A percentile compares a stretch with the other conserved stretches of the same genome.
These are phyloP conservation scores for Haematococcus sp. DNA, from an alignment of 139 green algal genomes.

Conservation along the genomic window DNA sequence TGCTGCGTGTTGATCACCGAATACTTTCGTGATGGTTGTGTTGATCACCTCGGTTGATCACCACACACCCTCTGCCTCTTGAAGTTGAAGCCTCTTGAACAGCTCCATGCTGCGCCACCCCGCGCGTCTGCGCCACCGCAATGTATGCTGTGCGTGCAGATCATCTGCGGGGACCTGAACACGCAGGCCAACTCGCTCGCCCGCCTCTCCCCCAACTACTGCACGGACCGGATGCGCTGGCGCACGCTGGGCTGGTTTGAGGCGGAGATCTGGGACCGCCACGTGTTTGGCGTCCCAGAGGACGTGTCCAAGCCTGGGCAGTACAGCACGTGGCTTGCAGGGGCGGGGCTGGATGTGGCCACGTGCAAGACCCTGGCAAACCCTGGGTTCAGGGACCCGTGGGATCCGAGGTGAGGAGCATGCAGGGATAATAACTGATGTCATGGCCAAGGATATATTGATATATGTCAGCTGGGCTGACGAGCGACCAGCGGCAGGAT, in stretches of 20 bases:
- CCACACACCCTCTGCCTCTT: too few relatives aligned
- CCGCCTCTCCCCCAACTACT: conserved; percentile 76
- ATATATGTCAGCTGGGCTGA: too few relatives aligned
- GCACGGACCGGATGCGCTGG: conserved; percentile 74
- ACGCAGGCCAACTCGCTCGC: conserved; percentile 85
- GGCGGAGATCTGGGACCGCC: conserved; percentile 64
- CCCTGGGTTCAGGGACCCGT: conserved; percentile 69
- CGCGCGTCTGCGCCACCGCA: too few relatives aligned
- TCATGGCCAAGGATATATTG: not conserved
- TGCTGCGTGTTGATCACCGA: too few relatives aligned
- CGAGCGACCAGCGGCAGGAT: too few relatives aligned
- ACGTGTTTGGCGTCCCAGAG: conserved; percentile 44
- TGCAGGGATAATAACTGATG: not conserved
- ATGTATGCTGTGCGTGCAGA: too few relatives aligned
- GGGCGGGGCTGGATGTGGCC: conserved; percentile 51
- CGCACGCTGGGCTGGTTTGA: conserved; percentile 67
- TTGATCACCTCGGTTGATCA: too few relatives aligned
- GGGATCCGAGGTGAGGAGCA: conserved; percentile 23
- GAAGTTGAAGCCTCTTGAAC: too few relatives aligned
- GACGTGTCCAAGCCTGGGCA: conserved; percentile 9
- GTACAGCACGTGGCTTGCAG: conserved; percentile 52
- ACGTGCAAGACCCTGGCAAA: conserved; percentile 64
- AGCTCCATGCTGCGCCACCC: too few relatives aligned
- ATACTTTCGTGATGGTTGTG: too few relatives aligned
- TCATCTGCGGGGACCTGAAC: conserved; percentile 79